Evolutionary conservation across 164 flowering plant species (phyloP).

Genomic region (Chimonanthus praecox): DNA sequence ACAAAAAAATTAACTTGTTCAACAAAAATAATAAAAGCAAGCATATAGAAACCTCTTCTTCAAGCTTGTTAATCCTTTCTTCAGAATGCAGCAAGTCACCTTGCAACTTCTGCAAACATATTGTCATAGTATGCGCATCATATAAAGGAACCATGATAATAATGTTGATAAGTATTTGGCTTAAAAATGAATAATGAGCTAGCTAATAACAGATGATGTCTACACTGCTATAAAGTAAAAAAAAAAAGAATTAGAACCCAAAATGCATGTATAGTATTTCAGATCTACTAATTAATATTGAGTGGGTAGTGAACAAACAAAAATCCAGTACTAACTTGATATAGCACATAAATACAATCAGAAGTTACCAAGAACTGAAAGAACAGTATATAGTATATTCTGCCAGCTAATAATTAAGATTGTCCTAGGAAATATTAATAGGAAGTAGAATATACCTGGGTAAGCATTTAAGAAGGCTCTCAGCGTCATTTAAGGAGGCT

Average conservation of each 20-base stretch:
- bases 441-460: too few relatives aligned
- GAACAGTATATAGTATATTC: too few relatives aligned
- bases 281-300: too few relatives aligned
- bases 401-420: too few relatives aligned
- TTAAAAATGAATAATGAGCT: neutral
- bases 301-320: too few relatives aligned
- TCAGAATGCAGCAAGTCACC: conserved; percentile 29
- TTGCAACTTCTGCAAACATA: conserved; percentile 25
- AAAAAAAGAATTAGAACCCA: neutral
- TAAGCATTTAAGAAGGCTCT: too few relatives aligned
- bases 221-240: neutral
- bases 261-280: neutral
- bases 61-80: conserved; percentile 38
- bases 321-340: too few relatives aligned
- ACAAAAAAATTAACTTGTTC: neutral
- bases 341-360: too few relatives aligned
- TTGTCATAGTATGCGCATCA: neutral
- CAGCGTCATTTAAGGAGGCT: too few relatives aligned
- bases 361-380: too few relatives aligned
- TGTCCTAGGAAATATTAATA: too few relatives aligned
- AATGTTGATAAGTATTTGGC: neutral
- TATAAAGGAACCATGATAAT: neutral
- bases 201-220: neutral
- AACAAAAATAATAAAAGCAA: neutral
- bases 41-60: conserved; percentile 47